Evolutionary conservation across 2,329 filamentous ascomycete species (phyloP).

Genomic region (Xylariales sp.): DNA sequence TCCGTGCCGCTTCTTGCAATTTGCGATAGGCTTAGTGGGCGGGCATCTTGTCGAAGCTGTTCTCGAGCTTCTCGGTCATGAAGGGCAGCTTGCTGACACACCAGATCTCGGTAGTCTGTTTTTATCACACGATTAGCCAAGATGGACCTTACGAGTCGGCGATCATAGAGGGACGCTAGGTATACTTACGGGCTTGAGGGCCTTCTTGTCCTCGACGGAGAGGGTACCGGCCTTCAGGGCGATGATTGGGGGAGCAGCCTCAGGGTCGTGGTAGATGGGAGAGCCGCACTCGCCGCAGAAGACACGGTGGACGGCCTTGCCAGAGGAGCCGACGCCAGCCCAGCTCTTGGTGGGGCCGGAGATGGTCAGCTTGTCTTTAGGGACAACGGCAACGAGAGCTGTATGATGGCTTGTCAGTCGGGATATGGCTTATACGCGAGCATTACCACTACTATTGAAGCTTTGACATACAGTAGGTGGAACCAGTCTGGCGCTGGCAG

Average conservation of each 20-base stretch:
- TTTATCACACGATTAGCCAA: constrained; percentile 21
- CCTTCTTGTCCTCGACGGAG: constrained; percentile 73
- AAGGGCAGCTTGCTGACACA: constrained; percentile 75
- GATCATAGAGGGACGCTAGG: neutral
- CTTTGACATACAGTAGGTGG: constrained; percentile 70
- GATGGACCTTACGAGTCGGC: too few species aligned
- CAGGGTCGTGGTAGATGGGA: constrained; percentile 76
- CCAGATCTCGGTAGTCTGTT: constrained; percentile 75
- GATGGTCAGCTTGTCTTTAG: constrained; percentile 73
- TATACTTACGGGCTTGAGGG: constrained; percentile 68
- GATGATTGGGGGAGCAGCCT: constrained; percentile 76
- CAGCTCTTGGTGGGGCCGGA: constrained; percentile 74
- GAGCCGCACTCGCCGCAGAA: constrained; percentile 78
- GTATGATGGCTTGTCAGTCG: constrained; percentile 35
- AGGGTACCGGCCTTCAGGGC: constrained; percentile 75
- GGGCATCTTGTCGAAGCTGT: constrained; percentile 74
- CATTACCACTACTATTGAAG: neutral
- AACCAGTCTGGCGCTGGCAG: constrained; percentile 77
- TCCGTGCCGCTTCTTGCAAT: neutral
- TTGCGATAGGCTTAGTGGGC: constrained; percentile 36
- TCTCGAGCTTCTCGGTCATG: constrained; percentile 72
- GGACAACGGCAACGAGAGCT: constrained; percentile 75
- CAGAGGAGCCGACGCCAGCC: constrained; percentile 69
- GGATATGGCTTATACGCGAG: neutral
- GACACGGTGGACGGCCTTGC: constrained; percentile 72